Conservation (phyloP, 768 basidiomycete genomes). For the Mycena polygramma region DNA sequence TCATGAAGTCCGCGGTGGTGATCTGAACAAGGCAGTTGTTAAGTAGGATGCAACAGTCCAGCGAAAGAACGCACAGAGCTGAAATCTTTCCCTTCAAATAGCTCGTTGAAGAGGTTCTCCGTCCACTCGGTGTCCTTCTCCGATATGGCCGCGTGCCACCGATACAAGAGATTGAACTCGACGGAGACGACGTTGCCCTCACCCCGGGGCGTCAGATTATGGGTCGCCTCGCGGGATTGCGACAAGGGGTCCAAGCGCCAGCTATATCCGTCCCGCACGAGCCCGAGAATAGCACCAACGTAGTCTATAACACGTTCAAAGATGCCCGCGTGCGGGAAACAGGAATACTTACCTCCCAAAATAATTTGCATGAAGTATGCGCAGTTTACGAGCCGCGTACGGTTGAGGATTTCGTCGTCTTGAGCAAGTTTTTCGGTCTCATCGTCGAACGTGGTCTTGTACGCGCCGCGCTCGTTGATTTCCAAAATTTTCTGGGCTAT, state of each 20-base stretch:
- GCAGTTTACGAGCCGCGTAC: slow-evolving; percentile 80
- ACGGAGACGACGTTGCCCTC: slow-evolving; percentile 82
- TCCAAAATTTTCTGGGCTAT: slow-evolving; percentile 75
- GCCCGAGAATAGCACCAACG: slow-evolving; percentile 79
- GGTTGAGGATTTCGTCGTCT: slow-evolving; percentile 84
- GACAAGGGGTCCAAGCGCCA: slow-evolving; percentile 80
- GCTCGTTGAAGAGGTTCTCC: slow-evolving; percentile 55
- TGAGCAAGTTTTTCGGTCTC: slow-evolving; percentile 54
- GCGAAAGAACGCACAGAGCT: slow-evolving; percentile 48
- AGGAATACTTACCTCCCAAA: slow-evolving; percentile 57
- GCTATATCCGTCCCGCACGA: slow-evolving; percentile 69
- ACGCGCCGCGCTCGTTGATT: slow-evolving; percentile 76
- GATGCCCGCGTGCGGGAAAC: not conserved
- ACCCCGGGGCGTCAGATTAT: slow-evolving; percentile 71
- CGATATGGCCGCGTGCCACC: slow-evolving; percentile 78
- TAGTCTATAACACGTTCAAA: slow-evolving; percentile 61
- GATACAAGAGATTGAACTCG: slow-evolving; percentile 77
- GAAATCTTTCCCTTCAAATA: slow-evolving; percentile 58
- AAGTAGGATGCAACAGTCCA: not conserved
- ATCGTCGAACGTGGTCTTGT: slow-evolving; percentile 42
- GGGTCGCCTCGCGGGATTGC: slow-evolving; percentile 57
- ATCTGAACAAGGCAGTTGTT: slow-evolving; percentile 41
- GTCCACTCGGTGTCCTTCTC: slow-evolving; percentile 69
- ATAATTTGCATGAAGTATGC: slow-evolving; percentile 80
- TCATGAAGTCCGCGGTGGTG: slow-evolving; percentile 54